These are phyloP conservation scores for Entrophospora sp. DNA, from an alignment of 192 early-diverging fungal genomes.

Conservation along the genomic window DNA sequence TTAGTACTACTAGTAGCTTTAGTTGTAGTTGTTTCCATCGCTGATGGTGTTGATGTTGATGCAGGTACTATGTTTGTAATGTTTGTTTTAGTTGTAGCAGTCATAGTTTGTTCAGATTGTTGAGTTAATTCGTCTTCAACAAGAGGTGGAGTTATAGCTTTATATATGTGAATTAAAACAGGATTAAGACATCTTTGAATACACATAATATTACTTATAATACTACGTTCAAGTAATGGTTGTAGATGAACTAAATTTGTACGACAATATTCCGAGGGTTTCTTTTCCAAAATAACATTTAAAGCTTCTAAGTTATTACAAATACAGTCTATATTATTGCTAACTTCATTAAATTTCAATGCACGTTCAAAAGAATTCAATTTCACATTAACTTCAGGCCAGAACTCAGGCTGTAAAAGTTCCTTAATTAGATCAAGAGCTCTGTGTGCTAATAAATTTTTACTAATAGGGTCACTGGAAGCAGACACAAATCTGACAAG, in stretches of 20 bases:
- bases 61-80: too few relatives aligned
- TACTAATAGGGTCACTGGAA: constrained; percentile 40
- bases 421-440: constrained; percentile 56
- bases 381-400: constrained; percentile 65
- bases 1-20: too few relatives aligned
- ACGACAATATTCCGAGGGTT: constrained; percentile 54
- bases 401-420: constrained; percentile 51
- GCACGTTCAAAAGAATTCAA: constrained; percentile 61
- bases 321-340: constrained; percentile 43
- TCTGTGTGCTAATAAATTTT: constrained; percentile 41
- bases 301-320: constrained; percentile 67
- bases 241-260: constrained; percentile 54
- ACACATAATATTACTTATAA: constrained; percentile 65
- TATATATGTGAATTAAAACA: constrained; percentile 66
- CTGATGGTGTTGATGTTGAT: constrained; percentile 16
- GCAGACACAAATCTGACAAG: constrained; percentile 57
- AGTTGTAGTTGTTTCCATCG: too few relatives aligned
- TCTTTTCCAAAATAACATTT: constrained; percentile 48
- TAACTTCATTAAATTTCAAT: constrained; percentile 45
- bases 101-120: too few relatives aligned
- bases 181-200: constrained; percentile 64
- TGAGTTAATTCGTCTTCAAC: constrained; percentile 37
- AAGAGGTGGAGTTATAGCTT: constrained; percentile 27
- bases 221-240: constrained; percentile 55
- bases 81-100: too few relatives aligned